Conservation (phyloP, 164 flowering plant species). For the Piper longum region DNA sequence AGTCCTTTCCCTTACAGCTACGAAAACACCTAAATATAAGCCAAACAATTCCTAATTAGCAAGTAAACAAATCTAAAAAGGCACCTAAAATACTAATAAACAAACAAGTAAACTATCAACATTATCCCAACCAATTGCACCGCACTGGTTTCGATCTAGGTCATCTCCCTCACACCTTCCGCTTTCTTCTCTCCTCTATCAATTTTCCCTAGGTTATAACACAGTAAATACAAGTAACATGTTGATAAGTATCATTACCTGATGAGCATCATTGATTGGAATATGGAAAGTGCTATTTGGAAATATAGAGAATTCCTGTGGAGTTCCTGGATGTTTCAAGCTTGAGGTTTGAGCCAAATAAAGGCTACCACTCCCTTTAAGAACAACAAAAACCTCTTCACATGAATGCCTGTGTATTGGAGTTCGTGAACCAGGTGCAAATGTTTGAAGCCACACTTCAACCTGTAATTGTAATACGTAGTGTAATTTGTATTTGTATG, state of each 20-base stretch:
- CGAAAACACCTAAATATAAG: no score
- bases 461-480: slow-evolving; percentile 27
- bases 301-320: slow-evolving; percentile 44
- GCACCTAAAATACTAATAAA: no score
- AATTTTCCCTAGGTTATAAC: no score
- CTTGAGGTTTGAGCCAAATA: slow-evolving; percentile 58
- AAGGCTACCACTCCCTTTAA: slow-evolving; percentile 78
- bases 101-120: no score
- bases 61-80: no score
- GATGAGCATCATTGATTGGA: slow-evolving; percentile 88
- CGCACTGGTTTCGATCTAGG: no score
- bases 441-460: slow-evolving; percentile 92
- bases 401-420: slow-evolving; percentile 95
- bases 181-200: no score
- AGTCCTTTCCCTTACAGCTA: no score
- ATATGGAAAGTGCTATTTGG: slow-evolving; percentile 74
- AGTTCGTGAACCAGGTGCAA: slow-evolving; percentile 67
- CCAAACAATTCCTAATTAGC: no score
- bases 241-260: slow-evolving; percentile 28
- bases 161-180: no score
- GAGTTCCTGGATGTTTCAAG: slow-evolving; percentile 54
- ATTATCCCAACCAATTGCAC: no score
- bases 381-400: slow-evolving; percentile 83
- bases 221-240: no score
- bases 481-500: neutral